These are phyloP conservation scores for Chaetomium strumarium DNA, from an alignment of 2,329 filamentous ascomycete species.

Conservation along the genomic window DNA sequence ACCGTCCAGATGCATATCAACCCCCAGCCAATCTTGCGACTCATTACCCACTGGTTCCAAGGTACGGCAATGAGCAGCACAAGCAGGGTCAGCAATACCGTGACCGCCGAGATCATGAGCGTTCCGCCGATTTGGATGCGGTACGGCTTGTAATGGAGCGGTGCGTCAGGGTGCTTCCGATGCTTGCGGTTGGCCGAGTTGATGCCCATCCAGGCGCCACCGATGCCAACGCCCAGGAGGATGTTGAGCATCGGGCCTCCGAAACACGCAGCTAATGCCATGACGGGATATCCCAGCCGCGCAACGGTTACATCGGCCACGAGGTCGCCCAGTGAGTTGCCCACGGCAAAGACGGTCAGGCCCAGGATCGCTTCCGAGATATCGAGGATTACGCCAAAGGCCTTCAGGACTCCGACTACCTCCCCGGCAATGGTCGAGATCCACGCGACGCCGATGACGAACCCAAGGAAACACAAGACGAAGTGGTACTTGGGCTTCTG, in stretches of 20 bases:
- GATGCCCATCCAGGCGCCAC: conserved; percentile 82
- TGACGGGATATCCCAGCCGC: conserved; percentile 87
- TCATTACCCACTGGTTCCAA: conserved; percentile 80
- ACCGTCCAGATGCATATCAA: conserved; percentile 75
- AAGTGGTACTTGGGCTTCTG: conserved; percentile 68
- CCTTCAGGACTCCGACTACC: conserved; percentile 91
- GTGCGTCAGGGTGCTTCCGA: conserved; percentile 58
- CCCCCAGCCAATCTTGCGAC: conserved; percentile 71
- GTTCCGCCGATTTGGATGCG: conserved; percentile 79
- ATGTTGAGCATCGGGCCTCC: conserved; percentile 99
- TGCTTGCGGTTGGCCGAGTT: conserved; percentile 60
- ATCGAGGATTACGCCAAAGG: conserved; percentile 81
- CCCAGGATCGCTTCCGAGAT: conserved; percentile 95
- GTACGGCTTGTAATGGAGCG: conserved; percentile 68
- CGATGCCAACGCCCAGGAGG: conserved; percentile 85
- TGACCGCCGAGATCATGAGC: conserved; percentile 77
- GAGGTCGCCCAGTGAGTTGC: conserved; percentile 89
- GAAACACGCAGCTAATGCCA: conserved; percentile 92
- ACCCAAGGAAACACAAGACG: conserved; percentile 80
- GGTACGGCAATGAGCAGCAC: conserved; percentile 77
- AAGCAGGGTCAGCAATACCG: conserved; percentile 72
- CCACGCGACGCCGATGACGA: conserved; percentile 88
- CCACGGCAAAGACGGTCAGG: conserved; percentile 91
- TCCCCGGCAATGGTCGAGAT: conserved; percentile 93
- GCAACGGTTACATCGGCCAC: conserved; percentile 94